Evolutionary conservation across 2,329 filamentous ascomycete species (phyloP), one percentile per base, ranked within the genome.

Genomic region (Colletotrichum trifolii): DNA sequence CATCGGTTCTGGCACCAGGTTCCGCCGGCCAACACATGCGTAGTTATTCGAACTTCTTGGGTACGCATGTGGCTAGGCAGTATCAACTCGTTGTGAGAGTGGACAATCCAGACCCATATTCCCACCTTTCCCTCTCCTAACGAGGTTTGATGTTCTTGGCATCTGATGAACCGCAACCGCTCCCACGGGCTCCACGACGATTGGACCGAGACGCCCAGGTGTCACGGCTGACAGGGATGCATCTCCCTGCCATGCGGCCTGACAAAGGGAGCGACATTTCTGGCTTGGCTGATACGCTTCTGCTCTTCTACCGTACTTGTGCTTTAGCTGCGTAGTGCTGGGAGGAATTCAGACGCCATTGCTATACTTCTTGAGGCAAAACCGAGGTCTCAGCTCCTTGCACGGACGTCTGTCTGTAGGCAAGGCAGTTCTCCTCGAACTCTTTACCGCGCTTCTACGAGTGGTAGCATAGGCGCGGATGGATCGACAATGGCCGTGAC

Each of bases 141-240:
- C n/a, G 25, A 42, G n/a, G 15, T 49, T 34, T 43, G 38, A 58
- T 50, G 46, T 13, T 3, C 46, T 58, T 58, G 55, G 38, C 55
- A 50, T 49, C 25, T 58, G 38, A 50, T 58, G 46, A 58, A 39
- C 25, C 46, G 55, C 46, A 50, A 43, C 34, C 17, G 55, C 46
- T 43, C 55, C 46, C 34, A 6, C 9, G 17, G 5, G 13, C 25
- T 15, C 15, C 25, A 25, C 6, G 13, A 34, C 50, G 55, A 58
- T 58, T 50, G 55, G 55, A 11, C 38, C 40, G 36, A 13, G 45
- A 25, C 25, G 17, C 54, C n/a, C 45, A 15, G n/a, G 25, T 50
- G 46, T 58, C 55, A 58, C 39, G 33, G 35, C 11, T 43, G 55
- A 50, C 55, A 50, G 45, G 55, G 35, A 50, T 48, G 55, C 46